These are phyloP conservation scores for Chimonanthus salicifolius DNA, from an alignment of 164 flowering plant species.

Conservation along the genomic window DNA sequence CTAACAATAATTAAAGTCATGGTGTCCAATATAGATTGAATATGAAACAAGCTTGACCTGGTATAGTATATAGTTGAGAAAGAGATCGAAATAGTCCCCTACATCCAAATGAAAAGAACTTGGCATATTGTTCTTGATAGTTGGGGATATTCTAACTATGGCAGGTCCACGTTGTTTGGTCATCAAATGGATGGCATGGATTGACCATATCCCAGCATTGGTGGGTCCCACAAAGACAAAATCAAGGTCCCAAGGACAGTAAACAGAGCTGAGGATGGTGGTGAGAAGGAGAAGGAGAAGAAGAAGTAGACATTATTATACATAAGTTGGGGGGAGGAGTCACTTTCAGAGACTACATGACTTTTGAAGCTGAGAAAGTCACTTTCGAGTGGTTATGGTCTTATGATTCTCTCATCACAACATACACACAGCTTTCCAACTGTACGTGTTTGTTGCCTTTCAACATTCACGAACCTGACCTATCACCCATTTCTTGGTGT, in stretches of 20 bases:
- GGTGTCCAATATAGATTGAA: too few relatives aligned
- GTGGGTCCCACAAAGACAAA: background rate
- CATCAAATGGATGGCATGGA: background rate
- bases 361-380: background rate
- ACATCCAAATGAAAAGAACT: too few relatives aligned
- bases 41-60: too few relatives aligned
- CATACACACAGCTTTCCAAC: background rate
- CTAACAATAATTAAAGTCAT: too few relatives aligned
- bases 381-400: conserved; percentile 1
- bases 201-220: background rate
- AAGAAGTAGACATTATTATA: background rate
- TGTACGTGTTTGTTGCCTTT: background rate
- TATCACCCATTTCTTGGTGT: background rate
- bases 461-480: background rate
- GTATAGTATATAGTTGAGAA: too few relatives aligned
- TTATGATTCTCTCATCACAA: background rate
- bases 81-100: too few relatives aligned
- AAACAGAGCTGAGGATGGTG: background rate
- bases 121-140: too few relatives aligned
- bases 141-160: background rate
- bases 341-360: conserved; percentile 1
- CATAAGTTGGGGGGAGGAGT: background rate
- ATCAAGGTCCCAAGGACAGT: background rate
- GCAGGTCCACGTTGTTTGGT: background rate
- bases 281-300: background rate